A percentile compares a stretch with the other conserved stretches of the same genome.
These are phyloP conservation scores for Hypoxylon sp. DNA, from an alignment of 2,329 filamentous ascomycete species.

Conservation along the genomic window DNA sequence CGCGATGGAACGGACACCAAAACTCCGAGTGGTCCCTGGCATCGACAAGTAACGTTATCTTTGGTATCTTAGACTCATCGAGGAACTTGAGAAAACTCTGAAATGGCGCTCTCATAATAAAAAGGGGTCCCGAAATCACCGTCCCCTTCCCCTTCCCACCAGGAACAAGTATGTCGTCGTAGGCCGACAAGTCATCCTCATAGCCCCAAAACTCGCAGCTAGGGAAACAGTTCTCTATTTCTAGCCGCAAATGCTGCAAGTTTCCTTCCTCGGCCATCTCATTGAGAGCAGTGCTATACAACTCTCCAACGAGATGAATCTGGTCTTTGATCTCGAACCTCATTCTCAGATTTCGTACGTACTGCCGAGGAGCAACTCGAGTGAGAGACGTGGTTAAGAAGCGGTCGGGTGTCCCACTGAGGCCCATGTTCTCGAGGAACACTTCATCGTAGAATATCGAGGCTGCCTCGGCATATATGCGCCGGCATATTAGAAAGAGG, in stretches of 20 bases:
- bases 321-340: conserved; percentile 47
- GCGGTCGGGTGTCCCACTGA: conserved; percentile 34
- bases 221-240: conserved; percentile 48
- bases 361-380: conserved; percentile 46
- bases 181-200: conserved; percentile 26
- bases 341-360: conserved; percentile 48
- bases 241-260: conserved; percentile 45
- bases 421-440: conserved; percentile 44
- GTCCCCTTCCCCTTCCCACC: conserved; percentile 27
- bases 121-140: conserved; percentile 45
- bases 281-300: conserved; percentile 44
- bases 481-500: conserved; percentile 47
- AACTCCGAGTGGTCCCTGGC: conserved; percentile 47
- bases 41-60: conserved; percentile 43
- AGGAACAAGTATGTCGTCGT: conserved; percentile 36
- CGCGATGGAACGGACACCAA: conserved; percentile 51
- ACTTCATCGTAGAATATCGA: conserved; percentile 51
- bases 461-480: conserved; percentile 50
- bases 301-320: conserved; percentile 42
- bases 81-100: conserved; percentile 52
- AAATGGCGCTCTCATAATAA: conserved; percentile 49
- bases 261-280: conserved; percentile 49
- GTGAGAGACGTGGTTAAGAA: conserved; percentile 45
- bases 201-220: conserved; percentile 50
- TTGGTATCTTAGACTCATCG: conserved; percentile 29